Evolutionary conservation across 225 moss, liverwort and hornwort species (phyloP).

Genomic region (Neckera pumila): DNA sequence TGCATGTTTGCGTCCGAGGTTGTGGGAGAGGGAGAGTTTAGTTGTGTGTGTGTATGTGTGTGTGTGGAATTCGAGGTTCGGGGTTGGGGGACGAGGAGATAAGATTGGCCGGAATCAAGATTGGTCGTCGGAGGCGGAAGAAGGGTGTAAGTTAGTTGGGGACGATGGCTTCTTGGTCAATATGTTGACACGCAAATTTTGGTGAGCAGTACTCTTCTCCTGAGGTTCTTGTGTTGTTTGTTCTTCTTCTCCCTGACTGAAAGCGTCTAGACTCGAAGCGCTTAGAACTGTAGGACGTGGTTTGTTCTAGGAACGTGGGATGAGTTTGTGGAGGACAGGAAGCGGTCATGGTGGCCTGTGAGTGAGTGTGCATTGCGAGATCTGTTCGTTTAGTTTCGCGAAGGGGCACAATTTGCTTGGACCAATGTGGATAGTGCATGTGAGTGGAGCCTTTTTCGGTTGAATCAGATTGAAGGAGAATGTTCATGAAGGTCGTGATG

Average conservation of each 20-base stretch:
- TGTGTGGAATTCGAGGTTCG: not conserved
- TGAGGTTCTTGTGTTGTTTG: not conserved
- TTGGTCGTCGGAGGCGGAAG: not conserved
- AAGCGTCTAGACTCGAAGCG: not conserved
- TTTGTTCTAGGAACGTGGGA: not conserved
- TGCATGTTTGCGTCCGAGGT: not conserved
- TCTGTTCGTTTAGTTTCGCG: not conserved
- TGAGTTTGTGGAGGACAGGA: not conserved
- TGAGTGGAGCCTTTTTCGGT: not conserved
- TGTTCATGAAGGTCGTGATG: not conserved
- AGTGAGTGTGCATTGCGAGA: conserved; percentile 4
- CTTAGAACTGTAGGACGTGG: not conserved
- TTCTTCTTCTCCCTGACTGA: not conserved
- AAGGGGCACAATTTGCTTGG: not conserved
- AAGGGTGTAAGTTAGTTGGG: not conserved
- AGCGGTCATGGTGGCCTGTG: not conserved
- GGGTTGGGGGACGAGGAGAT: not conserved
- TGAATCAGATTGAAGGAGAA: not conserved
- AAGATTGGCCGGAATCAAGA: not conserved
- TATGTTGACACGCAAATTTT: not conserved
- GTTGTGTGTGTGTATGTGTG: not conserved
- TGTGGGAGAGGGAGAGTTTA: not conserved
- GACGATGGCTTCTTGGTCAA: not conserved
- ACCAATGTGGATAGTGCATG: not conserved
- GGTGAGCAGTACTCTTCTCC: not conserved